Conservation (phyloP, 2,329 filamentous ascomycete species). For the Xylariaceae sp. region DNA sequence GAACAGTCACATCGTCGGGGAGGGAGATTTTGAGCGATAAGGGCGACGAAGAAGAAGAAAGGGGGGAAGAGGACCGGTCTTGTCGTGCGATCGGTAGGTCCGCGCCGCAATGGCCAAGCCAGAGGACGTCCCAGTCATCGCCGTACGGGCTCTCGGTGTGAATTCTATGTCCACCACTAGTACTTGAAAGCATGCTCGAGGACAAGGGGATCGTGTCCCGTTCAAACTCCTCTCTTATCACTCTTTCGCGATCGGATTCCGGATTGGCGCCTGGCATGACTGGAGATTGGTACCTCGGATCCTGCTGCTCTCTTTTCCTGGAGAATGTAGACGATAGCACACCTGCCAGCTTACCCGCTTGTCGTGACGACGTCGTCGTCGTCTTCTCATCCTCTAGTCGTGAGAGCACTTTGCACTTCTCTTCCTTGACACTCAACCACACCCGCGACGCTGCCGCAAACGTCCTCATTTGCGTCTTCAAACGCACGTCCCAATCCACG, state of each 20-base stretch:
- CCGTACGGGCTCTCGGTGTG: slow-evolving; percentile 25
- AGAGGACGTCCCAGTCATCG: slow-evolving; percentile 37
- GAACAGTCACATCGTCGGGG: slow-evolving; percentile 32
- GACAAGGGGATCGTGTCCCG: slow-evolving; percentile 10
- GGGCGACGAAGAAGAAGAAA: not conserved
- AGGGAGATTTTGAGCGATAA: slow-evolving; percentile 28
- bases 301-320: too few species aligned
- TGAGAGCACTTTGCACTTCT: not conserved
- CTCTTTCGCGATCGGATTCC: not conserved
- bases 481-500: slow-evolving; percentile 61
- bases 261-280: not conserved
- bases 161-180: too few species aligned
- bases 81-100: slow-evolving; percentile 24
- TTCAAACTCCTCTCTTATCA: not conserved
- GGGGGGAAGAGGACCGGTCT: not conserved
- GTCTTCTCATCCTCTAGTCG: not conserved
- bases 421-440: slow-evolving; percentile 29
- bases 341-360: not conserved
- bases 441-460: slow-evolving; percentile 47
- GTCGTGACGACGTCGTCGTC: not conserved
- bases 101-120: slow-evolving; percentile 40
- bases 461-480: slow-evolving; percentile 54
- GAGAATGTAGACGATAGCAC: too few species aligned
- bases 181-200: not conserved
- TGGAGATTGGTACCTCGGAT: too few species aligned